These are phyloP conservation scores for Phytophthora pistaciae DNA, from an alignment of 352 stramenopile genomes.

Conservation along the genomic window DNA sequence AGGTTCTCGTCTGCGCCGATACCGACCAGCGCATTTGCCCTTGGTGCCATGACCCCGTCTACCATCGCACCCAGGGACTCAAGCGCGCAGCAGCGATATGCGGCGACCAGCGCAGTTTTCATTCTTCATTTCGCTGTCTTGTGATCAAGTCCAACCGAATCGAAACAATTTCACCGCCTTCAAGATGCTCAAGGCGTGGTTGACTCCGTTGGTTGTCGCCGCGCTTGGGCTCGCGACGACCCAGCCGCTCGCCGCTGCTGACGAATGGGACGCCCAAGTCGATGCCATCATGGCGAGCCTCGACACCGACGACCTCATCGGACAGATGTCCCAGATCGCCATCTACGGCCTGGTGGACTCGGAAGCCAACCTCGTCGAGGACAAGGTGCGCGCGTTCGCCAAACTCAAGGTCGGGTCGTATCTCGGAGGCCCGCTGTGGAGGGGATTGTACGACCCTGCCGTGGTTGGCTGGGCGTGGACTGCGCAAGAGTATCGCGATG, in stretches of 20 bases:
- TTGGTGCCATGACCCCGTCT: too few relatives aligned
- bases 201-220: constrained; percentile 25
- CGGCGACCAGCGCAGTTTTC: too few relatives aligned
- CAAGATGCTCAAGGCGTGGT: constrained; percentile 44
- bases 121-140: too few relatives aligned
- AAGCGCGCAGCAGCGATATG: too few relatives aligned
- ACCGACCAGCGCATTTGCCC: too few relatives aligned
- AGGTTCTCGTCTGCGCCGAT: too few relatives aligned
- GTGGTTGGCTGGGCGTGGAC: constrained; percentile 47
- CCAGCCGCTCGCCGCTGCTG: constrained; percentile 15
- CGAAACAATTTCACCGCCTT: too few relatives aligned
- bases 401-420: constrained; percentile 88
- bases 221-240: not conserved
- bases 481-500: constrained; percentile 73
- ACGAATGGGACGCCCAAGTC: constrained; percentile 43
- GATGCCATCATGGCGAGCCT: constrained; percentile 46
- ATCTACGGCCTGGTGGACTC: constrained; percentile 73
- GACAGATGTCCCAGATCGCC: constrained; percentile 92
- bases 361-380: constrained; percentile 50
- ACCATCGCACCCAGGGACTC: too few relatives aligned
- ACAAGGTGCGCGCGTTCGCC: constrained; percentile 68
- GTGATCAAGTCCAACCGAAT: too few relatives aligned
- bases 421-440: constrained; percentile 70
- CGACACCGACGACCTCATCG: constrained; percentile 55
- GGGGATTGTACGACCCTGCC: constrained; percentile 17